Base-by-base conservation (phyloP, 108 stramenopile species). In the Poteriospumella lacustris region DNA sequence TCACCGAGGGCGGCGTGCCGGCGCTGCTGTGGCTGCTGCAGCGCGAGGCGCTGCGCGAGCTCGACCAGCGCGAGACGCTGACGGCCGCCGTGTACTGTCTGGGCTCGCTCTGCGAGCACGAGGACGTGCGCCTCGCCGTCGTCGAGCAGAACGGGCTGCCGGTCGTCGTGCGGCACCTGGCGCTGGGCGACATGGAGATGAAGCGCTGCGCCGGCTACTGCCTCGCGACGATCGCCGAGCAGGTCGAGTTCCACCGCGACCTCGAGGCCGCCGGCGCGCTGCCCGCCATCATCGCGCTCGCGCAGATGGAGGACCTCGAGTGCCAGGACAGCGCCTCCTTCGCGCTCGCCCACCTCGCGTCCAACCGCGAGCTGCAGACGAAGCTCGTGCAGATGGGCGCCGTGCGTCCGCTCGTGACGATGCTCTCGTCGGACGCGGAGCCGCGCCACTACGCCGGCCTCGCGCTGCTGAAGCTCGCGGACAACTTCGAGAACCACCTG, bases 401-500 rank as follows among this genome's bases (percentile, higher is more conserved):
- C 39, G 82, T 93, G 43, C 83, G 82, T 43, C 91, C 91, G n/a
- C 73, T 92, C 9, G 91, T 92, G 41, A 77, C 88, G 29, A 92
- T 93, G 88, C 89, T 93, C 85, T 84, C 89, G 29, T 79, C 69
- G 39, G 84, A 89, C 60, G 87, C 90, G 1, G 90, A 90, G 77
- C 88, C 91, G 31, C 81, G 87, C 60, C 89, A 92, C 78, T 93
- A 91, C 77, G 92, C 92, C 15, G 89, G 90, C n/a, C 87, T 91
- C 33, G 92, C 92, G 58, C 86, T 93, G 26, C 83, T 93, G 64
- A 92, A 93, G 75, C 85, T 93, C 34, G 90, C 91, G 29, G 91
- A 93, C 84, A 93, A 93, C 79, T 90, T 91, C 69, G 88, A 91
- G 78, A 92, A 90, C 76, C 92, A 93, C 81, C 59, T 92, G 26